phyloP scores from a whole-genome alignment of 306 rosid species.

The Parietaria judaica region DNA sequence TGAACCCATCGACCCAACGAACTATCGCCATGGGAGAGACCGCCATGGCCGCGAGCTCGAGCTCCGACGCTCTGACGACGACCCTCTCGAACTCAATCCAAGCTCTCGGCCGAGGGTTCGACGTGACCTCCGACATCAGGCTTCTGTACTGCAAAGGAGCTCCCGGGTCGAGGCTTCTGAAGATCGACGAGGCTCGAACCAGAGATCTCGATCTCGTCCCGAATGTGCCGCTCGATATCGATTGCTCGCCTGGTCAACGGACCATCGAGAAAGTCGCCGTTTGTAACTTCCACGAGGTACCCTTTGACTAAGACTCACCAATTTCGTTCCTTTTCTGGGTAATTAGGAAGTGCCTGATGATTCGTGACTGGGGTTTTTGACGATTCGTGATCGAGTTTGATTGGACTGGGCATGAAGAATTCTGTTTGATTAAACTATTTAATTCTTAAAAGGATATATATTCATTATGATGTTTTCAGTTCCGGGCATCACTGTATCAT shows the following conservation, averaged over 20 bases:
- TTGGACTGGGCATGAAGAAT: no score
- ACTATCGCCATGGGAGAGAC: neutral
- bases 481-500: no score
- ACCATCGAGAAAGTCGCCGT: conserved; percentile 37
- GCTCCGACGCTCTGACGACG: conserved; percentile 54
- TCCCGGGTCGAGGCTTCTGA: conserved; percentile 78
- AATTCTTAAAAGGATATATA: no score
- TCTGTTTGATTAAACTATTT: no score
- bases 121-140: conserved; percentile 90
- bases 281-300: conserved; percentile 68
- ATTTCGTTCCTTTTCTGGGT: neutral
- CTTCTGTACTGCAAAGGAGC: conserved; percentile 91
- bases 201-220: conserved; percentile 64
- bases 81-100: conserved; percentile 72
- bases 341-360: no score
- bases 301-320: conserved; percentile 1
- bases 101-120: conserved; percentile 93
- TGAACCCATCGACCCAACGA: conserved; percentile 18
- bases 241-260: conserved; percentile 33
- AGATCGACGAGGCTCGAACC: conserved; percentile 38
- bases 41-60: conserved; percentile 6
- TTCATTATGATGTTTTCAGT: no score
- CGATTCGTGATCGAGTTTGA: no score
- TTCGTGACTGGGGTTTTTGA: no score
- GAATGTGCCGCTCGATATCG: conserved; percentile 57